A percentile compares a stretch with the other conserved stretches of the same genome.
phyloP scores from a whole-genome alignment of 2,329 filamentous ascomycete genomes.

The Phialophora macrospora region DNA sequence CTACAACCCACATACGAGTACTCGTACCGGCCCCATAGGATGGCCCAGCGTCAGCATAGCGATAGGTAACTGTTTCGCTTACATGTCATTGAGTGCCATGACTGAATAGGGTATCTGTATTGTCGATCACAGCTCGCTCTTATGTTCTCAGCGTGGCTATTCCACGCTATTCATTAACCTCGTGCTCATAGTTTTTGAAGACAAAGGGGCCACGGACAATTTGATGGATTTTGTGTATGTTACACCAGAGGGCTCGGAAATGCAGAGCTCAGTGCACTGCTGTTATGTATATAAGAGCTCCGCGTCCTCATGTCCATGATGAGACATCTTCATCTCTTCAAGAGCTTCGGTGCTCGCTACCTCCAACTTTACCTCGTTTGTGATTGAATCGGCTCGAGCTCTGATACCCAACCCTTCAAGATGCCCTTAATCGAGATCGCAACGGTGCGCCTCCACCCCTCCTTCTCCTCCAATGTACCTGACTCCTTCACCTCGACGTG shows the following conservation, averaged over 20 bases:
- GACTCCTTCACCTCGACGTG: conserved; percentile 20
- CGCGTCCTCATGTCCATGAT: background rate
- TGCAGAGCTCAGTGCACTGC: background rate
- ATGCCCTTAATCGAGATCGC: conserved; percentile 27
- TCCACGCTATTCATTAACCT: too few relatives aligned
- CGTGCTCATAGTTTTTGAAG: too few relatives aligned
- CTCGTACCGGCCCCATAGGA: background rate
- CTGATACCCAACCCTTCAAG: too few relatives aligned
- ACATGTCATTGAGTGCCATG: background rate
- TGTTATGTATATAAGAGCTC: background rate
- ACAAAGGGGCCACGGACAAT: background rate
- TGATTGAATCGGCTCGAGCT: background rate
- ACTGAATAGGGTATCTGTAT: conserved; percentile 13
- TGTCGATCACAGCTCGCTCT: conserved; percentile 22
- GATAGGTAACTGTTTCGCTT: background rate
- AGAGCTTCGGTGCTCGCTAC: background rate
- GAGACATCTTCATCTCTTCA: background rate
- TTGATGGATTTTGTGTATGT: background rate
- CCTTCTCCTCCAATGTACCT: conserved; percentile 2
- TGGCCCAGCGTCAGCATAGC: background rate
- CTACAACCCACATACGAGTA: too few relatives aligned
- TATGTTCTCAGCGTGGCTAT: background rate
- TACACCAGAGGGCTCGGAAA: background rate
- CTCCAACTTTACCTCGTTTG: background rate
- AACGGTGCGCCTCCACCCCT: conserved; percentile 15